Evolutionary conservation across 2,329 filamentous ascomycete species (phyloP).

Genomic region (Bretziella fagacearum): DNA sequence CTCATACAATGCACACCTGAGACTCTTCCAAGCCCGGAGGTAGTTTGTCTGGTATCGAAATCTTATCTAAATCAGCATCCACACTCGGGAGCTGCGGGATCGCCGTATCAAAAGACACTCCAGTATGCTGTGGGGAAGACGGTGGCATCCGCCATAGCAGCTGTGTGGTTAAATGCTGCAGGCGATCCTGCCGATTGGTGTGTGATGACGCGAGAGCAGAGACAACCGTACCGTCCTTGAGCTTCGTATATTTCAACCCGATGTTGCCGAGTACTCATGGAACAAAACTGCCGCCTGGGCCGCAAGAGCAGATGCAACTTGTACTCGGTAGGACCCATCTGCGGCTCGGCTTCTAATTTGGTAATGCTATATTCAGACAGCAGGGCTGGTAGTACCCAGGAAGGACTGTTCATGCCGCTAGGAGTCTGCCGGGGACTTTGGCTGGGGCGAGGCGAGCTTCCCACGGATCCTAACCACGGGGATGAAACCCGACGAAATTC

Average conservation of each 20-base stretch:
- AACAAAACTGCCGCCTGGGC: conserved; percentile 55
- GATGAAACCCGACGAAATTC: conserved; percentile 78
- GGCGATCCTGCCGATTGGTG: conserved; percentile 62
- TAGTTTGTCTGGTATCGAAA: conserved; percentile 37
- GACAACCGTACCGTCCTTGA: conserved; percentile 8
- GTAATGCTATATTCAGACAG: conserved; percentile 49
- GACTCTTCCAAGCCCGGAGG: conserved; percentile 80
- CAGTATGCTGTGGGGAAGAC: conserved; percentile 78
- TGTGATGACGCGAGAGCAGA: conserved; percentile 31
- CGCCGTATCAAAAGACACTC: conserved; percentile 56
- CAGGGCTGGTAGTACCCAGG: conserved; percentile 21
- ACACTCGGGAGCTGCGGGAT: conserved; percentile 59
- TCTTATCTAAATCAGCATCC: conserved; percentile 28
- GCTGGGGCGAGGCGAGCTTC: conserved; percentile 18
- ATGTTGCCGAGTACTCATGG: conserved; percentile 43
- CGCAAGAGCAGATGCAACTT: conserved; percentile 81
- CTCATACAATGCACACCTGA: conserved; percentile 81
- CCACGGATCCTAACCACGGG: conserved; percentile 58
- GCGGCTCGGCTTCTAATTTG: conserved; percentile 74
- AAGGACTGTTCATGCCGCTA: conserved; percentile 4
- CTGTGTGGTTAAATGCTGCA: conserved; percentile 88
- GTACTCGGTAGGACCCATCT: conserved; percentile 90
- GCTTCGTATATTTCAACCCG: conserved; percentile 9
- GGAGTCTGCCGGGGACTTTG: conserved; percentile 17
- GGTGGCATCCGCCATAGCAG: conserved; percentile 89